These are phyloP conservation scores for Thielaviopsis euricoi DNA, from an alignment of 2,329 filamentous ascomycete species.

Conservation along the genomic window DNA sequence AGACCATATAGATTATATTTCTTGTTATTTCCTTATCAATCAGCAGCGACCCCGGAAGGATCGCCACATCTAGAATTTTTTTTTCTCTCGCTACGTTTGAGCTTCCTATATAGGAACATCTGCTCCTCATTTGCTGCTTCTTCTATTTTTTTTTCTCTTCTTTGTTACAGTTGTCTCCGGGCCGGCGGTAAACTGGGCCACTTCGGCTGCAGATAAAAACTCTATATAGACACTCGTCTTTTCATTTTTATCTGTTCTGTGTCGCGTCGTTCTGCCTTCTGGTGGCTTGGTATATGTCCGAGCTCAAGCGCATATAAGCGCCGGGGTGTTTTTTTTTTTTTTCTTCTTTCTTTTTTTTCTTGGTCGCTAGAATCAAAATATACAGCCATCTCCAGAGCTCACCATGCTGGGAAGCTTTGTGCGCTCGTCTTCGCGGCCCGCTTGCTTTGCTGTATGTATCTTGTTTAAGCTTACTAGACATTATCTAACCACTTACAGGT, in stretches of 20 bases:
- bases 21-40: neutral
- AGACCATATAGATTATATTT: no score
- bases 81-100: neutral
- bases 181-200: neutral
- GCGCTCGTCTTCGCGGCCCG: neutral
- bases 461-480: no score
- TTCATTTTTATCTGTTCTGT: neutral
- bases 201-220: neutral
- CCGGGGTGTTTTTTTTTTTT: neutral
- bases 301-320: neutral
- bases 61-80: neutral
- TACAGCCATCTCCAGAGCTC: neutral
- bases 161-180: neutral
- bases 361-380: neutral
- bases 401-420: neutral
- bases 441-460: neutral
- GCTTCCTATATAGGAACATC: neutral
- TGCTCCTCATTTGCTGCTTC: neutral
- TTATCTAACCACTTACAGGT: neutral
- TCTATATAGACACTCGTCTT: neutral
- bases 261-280: no score
- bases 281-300: neutral
- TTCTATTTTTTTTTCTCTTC: neutral
- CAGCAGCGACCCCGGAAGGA: neutral
- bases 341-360: neutral